Percentiles rank a stretch among this genome's conserved stretches.
phyloP scores from a whole-genome alignment of 1,139 yeast genomes.

The Lodderomyces margitis region DNA sequence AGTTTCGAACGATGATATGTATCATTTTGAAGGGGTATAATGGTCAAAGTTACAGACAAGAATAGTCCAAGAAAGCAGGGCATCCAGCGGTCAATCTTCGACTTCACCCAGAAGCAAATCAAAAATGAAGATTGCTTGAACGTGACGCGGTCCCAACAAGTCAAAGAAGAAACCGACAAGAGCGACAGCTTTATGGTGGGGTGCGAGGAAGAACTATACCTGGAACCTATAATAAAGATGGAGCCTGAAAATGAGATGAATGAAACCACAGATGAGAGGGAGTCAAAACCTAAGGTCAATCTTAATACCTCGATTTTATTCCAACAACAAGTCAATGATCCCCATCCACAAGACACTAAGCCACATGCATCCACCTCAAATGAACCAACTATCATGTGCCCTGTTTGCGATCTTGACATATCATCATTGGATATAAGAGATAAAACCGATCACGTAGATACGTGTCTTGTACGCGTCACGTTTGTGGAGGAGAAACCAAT shows the following conservation, averaged over 20 bases:
- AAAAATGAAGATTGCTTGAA: not conserved
- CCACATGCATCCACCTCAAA: not conserved
- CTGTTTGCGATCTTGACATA: constrained; percentile 18
- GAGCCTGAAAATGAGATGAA: not conserved
- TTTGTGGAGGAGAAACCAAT: constrained; percentile 11
- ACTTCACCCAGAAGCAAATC: constrained; percentile 9
- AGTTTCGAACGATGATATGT: not conserved
- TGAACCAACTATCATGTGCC: constrained; percentile 16
- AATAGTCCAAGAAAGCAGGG: not conserved
- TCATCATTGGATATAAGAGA: constrained; percentile 25
- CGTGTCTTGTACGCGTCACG: constrained; percentile 35
- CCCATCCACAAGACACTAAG: not conserved
- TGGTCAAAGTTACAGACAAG: not conserved
- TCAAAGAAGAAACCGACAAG: not conserved
- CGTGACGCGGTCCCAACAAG: not conserved
- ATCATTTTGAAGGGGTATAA: not conserved
- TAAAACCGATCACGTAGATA: constrained; percentile 59
- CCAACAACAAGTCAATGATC: not conserved
- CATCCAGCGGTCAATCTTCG: constrained; percentile 17
- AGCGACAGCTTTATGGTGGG: not conserved
- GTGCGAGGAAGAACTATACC: not conserved
- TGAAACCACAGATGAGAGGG: not conserved
- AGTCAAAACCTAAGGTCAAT: not conserved
- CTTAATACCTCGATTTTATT: not conserved
- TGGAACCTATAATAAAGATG: not conserved